phyloP scores from a whole-genome alignment of 1,284 basidiomycete species.

The Inonotus obliquus region DNA sequence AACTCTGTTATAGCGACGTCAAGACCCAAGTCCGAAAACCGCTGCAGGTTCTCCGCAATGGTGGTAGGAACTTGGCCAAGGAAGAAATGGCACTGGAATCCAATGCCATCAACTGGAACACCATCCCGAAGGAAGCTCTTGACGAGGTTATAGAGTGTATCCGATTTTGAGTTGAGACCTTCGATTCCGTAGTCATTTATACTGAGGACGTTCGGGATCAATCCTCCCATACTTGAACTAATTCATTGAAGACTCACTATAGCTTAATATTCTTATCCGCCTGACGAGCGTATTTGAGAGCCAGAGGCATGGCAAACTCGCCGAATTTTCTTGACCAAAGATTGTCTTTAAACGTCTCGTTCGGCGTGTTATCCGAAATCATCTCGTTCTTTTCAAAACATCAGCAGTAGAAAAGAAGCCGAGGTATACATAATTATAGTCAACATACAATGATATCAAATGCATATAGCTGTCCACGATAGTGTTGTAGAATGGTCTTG shows the following conservation, averaged over 20 bases:
- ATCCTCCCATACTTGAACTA: not conserved
- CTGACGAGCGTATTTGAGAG: constrained; percentile 11
- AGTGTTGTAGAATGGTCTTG: constrained; percentile 17
- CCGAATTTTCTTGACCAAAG: constrained; percentile 19
- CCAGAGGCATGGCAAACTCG: constrained; percentile 14
- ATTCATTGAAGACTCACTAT: constrained; percentile 7
- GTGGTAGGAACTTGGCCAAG: constrained; percentile 16
- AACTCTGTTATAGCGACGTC: constrained; percentile 24
- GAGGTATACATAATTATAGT: too few relatives aligned
- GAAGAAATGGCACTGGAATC: constrained; percentile 29
- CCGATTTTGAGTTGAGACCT: constrained; percentile 16
- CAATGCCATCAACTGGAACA: constrained; percentile 28
- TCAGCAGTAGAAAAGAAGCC: not conserved
- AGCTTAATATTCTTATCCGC: constrained; percentile 12
- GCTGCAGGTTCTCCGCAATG: constrained; percentile 15
- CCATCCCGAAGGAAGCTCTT: constrained; percentile 12
- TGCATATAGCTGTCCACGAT: constrained; percentile 16
- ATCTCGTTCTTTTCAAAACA: constrained; percentile 13
- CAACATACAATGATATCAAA: constrained; percentile 15
- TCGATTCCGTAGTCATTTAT: constrained; percentile 19
- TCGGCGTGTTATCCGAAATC: constrained; percentile 18
- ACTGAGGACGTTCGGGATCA: not conserved
- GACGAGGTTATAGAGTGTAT: constrained; percentile 15
- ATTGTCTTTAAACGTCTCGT: constrained; percentile 19
- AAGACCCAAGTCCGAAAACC: constrained; percentile 23